Base-by-base conservation (phyloP, 78 protist genomes). In the Dictyostelium intermedium region DNA sequence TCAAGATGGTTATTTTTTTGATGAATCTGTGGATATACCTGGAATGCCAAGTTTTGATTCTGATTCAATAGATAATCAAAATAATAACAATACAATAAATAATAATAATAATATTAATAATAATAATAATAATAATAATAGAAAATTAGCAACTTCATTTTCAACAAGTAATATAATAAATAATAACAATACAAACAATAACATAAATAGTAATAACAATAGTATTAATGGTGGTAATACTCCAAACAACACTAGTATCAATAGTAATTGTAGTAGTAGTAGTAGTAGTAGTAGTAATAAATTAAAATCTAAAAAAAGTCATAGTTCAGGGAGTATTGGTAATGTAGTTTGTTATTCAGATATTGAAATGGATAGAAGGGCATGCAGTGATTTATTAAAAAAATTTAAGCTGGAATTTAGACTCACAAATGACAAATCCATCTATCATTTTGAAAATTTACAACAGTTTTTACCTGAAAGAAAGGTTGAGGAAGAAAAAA, bases 21-120 rank as follows among this genome's bases (percentile, higher is more conserved):
- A 89, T 89, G 87, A 80, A 16, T 89, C 84, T 45, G 92, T 70
- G 39, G 81, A 86, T 72, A 85, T 85, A 25, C 82, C 82, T 0
- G 81, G 83, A 5, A 35, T 85, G 53, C 66, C 83, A 25, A 70
- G 47, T 20, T 39, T 85, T 20, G 82, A 72, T 14, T 35, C 80
- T 27, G 11, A 25, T 5, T 74, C 81, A 13, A 32, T 74, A 30
- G 47, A 30, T 16, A 37, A 27, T 32, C 0, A 30, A 3, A 74
- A 34, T 74, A 74, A 74, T 34, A 74, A 16, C 16, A 74, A 37
- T 34, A 74, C 34, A 7, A 74, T 7, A 16, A 74, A 37, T 34
- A 34, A 16, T 34, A 74, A 30, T 23, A 74, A 20, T 34, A 37
- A 74, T 34, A 37, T 20, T 74, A 74, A 37, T 34, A 37, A 74